Percentiles rank a stretch among this genome's conserved stretches.
phyloP scores from a whole-genome alignment of 768 basidiomycete genomes.

The Naganishia onofrii region DNA sequence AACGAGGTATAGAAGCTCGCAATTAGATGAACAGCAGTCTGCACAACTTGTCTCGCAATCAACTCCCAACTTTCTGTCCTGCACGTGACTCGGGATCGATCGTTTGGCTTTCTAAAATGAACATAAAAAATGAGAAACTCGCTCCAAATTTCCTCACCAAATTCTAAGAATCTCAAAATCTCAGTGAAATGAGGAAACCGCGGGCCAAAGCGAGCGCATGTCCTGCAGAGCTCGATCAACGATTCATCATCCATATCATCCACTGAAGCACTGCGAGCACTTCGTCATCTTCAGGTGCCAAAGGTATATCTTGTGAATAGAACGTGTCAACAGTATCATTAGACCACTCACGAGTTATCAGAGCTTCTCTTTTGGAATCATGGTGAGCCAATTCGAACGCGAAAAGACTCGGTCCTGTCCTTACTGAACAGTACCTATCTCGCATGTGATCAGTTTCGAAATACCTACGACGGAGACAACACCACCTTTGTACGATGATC shows the following conservation, averaged over 20 bases:
- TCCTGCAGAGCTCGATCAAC: background rate
- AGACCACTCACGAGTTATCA: background rate
- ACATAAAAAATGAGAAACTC: no score
- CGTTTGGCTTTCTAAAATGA: background rate
- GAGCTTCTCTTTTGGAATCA: background rate
- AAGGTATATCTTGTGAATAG: background rate
- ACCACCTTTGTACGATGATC: slow-evolving; percentile 64
- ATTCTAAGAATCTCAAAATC: no score
- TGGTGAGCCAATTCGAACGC: background rate
- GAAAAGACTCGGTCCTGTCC: background rate
- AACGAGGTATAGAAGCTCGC: no score
- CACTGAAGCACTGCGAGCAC: background rate
- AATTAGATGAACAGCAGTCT: no score
- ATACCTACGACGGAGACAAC: slow-evolving; percentile 98
- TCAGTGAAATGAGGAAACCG: no score
- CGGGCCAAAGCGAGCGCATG: background rate
- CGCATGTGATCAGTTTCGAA: slow-evolving; percentile 57
- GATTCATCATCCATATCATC: background rate
- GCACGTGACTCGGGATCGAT: background rate
- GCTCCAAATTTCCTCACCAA: background rate
- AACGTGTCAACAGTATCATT: no score
- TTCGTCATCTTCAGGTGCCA: background rate
- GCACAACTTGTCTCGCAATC: background rate
- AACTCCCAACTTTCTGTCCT: slow-evolving; percentile 1
- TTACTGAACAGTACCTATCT: background rate